These are phyloP conservation scores for Saussurea involucrata DNA, from an alignment of 129 eudicot genomes.

Conservation along the genomic window DNA sequence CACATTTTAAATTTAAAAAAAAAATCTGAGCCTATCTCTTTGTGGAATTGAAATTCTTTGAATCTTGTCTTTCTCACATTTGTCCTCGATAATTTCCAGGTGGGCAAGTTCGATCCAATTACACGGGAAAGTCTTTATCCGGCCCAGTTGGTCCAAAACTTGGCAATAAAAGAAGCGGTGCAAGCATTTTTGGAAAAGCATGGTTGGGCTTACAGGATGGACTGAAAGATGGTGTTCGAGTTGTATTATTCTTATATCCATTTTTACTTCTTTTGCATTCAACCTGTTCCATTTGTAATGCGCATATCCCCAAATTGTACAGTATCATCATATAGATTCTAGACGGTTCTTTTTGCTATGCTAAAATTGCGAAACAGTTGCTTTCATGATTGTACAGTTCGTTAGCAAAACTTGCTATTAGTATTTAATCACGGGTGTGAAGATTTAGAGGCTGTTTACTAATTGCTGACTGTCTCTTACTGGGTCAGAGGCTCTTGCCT, in stretches of 20 bases:
- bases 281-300: not conserved
- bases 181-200: conserved; percentile 56
- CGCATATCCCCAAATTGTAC: not conserved
- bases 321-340: not conserved
- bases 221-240: conserved; percentile 11
- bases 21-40: not conserved
- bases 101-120: conserved; percentile 81
- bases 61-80: not conserved
- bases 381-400: conserved; percentile 5
- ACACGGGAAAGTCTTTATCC: conserved; percentile 62
- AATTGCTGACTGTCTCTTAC: not conserved
- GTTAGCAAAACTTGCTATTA: not conserved
- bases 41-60: not conserved
- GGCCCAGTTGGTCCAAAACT: conserved; percentile 65
- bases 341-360: not conserved
- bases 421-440: not conserved
- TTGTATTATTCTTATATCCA: not conserved
- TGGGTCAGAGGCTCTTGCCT: not conserved
- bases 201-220: conserved; percentile 90
- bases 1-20: not conserved
- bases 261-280: not conserved
- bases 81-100: conserved; percentile 35
- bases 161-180: conserved; percentile 91
- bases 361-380: conserved; percentile 8
- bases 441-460: not conserved